These are phyloP conservation scores for Solanum chilense DNA, from an alignment of 257 asterid species.

Conservation along the genomic window DNA sequence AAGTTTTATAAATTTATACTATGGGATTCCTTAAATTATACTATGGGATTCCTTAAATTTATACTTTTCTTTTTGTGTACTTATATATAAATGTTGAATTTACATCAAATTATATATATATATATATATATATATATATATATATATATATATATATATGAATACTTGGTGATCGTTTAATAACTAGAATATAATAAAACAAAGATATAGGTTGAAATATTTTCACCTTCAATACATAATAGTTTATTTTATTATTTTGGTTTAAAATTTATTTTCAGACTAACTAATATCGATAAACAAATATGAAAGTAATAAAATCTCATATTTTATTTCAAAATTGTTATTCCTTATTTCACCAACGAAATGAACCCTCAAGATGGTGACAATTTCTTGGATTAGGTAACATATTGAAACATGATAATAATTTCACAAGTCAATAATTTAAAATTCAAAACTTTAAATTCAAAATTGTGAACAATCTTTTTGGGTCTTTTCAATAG, in stretches of 20 bases:
- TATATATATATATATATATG: neutral
- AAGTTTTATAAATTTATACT: too few species aligned
- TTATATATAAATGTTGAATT: neutral
- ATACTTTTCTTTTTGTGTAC: neutral
- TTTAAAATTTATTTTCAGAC: neutral
- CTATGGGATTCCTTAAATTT: too few species aligned
- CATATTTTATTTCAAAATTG: neutral
- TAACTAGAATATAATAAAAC: neutral
- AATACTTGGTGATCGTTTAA: neutral
- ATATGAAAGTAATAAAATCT: neutral
- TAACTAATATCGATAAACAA: accelerated
- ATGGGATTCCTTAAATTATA: too few species aligned
- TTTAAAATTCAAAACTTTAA: neutral
- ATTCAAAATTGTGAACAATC: neutral
- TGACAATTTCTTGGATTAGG: neutral
- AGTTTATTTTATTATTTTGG: neutral
- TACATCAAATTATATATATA: neutral
- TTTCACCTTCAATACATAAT: neutral
- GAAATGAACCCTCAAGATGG: neutral
- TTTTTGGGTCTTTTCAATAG: neutral
- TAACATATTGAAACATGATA: neutral
- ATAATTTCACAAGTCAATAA: neutral
- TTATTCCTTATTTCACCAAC: neutral
- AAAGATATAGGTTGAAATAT: neutral
- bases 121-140: neutral